Evolutionary conservation across 768 basidiomycete genomes (phyloP).

Genomic region (Steccherinum ochraceum): DNA sequence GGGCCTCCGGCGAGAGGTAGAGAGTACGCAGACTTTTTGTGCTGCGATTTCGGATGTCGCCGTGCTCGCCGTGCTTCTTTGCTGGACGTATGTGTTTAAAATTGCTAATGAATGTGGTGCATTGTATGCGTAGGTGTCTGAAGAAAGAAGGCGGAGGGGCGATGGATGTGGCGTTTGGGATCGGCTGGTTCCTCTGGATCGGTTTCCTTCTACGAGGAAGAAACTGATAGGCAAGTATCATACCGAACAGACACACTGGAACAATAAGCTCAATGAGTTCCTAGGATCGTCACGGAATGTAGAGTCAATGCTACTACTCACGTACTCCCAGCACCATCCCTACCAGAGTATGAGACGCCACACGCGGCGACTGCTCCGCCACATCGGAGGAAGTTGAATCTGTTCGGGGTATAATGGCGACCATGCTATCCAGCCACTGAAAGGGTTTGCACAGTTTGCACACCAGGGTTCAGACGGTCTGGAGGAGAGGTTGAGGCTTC

Average conservation of each 20-base stretch:
- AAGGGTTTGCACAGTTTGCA: too few species aligned
- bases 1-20: slow-evolving; percentile 8
- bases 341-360: slow-evolving; percentile 8
- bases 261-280: not conserved
- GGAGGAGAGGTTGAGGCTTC: not conserved
- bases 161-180: not conserved
- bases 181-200: not conserved
- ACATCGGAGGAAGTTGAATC: not conserved
- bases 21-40: slow-evolving; percentile 9
- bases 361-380: not conserved
- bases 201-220: slow-evolving; percentile 1
- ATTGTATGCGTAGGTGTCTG: slow-evolving; percentile 7
- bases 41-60: not conserved
- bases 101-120: slow-evolving; percentile 8
- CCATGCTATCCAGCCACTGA: not conserved
- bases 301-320: slow-evolving; percentile 5
- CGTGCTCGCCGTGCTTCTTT: not conserved
- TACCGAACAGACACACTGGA: slow-evolving; percentile 9
- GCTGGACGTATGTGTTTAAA: not conserved
- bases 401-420: not conserved
- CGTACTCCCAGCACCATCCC: slow-evolving; percentile 14
- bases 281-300: not conserved
- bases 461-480: not conserved
- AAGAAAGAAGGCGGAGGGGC: slow-evolving; percentile 10
- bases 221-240: slow-evolving; percentile 10